Percentiles rank a stretch among this genome's conserved stretches.
Conservation (phyloP, 352 stramenopile species). For the Aphanomyces invadans region DNA sequence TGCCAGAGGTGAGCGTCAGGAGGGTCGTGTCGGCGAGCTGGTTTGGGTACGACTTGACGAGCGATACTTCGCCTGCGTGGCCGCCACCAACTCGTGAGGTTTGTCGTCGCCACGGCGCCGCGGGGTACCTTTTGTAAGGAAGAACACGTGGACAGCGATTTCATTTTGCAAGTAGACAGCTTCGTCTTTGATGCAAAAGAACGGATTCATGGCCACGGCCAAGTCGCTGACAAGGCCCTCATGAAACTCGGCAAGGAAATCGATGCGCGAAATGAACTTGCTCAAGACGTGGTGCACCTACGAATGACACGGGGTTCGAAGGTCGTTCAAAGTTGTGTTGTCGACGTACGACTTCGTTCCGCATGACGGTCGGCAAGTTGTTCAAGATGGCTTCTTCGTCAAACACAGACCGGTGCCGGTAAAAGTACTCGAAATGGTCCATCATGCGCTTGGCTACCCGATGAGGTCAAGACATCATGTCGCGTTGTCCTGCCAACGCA, state of each 20-base stretch:
- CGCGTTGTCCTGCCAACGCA: neutral
- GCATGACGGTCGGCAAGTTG: constrained; percentile 57
- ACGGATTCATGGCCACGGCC: constrained; percentile 75
- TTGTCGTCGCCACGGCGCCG: too few relatives aligned
- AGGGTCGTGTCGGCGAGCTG: constrained; percentile 44
- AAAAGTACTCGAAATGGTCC: constrained; percentile 80
- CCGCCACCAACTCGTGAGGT: too few relatives aligned
- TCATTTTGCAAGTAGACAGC: constrained; percentile 75
- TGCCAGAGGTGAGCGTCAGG: constrained; percentile 37
- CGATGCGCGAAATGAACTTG: constrained; percentile 59
- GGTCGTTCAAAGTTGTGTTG: too few relatives aligned
- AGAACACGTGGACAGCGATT: constrained; percentile 79
- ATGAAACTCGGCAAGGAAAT: constrained; percentile 66
- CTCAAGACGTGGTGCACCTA: constrained; percentile 70
- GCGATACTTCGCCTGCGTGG: constrained; percentile 27
- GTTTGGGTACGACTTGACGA: constrained; percentile 46
- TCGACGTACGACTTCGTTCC: constrained; percentile 81
- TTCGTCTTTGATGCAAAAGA: constrained; percentile 63
- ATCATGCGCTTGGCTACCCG: constrained; percentile 61
- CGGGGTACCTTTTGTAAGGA: constrained; percentile 75
- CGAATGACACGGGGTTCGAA: too few relatives aligned
- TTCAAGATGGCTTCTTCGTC: constrained; percentile 59
- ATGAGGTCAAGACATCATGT: neutral
- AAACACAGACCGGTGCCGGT: constrained; percentile 78
- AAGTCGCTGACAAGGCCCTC: constrained; percentile 78